Conservation (phyloP, 1,139 yeast genomes). For the Pichia sp. region DNA sequence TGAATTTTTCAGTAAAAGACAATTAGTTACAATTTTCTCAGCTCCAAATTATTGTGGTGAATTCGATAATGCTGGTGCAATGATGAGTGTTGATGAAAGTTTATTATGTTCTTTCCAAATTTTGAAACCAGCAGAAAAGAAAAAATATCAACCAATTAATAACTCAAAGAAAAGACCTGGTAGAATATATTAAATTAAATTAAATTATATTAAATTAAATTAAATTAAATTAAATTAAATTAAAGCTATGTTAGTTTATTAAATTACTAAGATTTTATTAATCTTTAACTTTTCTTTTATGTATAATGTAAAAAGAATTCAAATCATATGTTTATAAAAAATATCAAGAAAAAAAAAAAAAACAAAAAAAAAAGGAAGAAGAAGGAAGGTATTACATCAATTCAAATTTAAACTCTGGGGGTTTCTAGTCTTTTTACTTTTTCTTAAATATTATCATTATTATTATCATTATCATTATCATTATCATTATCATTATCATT, state of each 20-base stretch:
- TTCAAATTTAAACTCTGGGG: background rate
- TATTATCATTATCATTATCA: no score
- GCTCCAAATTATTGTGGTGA: conserved; percentile 99
- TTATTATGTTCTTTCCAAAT: conserved; percentile 95
- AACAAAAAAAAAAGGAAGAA: background rate
- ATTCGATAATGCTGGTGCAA: conserved; percentile 97
- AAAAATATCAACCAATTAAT: conserved; percentile 44
- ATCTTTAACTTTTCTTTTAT: background rate
- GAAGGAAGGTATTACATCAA: background rate
- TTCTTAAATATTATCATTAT: no score
- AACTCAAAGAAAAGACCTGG: conserved; percentile 43
- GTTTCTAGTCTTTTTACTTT: background rate
- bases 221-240: no score
- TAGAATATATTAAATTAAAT: conserved; percentile 33
- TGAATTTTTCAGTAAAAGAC: conserved; percentile 93
- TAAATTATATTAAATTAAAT: no score
- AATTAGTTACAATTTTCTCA: conserved; percentile 86
- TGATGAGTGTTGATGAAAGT: conserved; percentile 98
- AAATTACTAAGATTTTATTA: no score
- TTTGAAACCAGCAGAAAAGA: conserved; percentile 95
- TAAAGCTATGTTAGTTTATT: no score
- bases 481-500: no score
- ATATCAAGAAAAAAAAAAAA: background rate
- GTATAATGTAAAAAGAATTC: background rate
- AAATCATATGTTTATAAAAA: background rate